phyloP scores from a whole-genome alignment of 768 basidiomycete genomes.

The Trametes coccinea region DNA sequence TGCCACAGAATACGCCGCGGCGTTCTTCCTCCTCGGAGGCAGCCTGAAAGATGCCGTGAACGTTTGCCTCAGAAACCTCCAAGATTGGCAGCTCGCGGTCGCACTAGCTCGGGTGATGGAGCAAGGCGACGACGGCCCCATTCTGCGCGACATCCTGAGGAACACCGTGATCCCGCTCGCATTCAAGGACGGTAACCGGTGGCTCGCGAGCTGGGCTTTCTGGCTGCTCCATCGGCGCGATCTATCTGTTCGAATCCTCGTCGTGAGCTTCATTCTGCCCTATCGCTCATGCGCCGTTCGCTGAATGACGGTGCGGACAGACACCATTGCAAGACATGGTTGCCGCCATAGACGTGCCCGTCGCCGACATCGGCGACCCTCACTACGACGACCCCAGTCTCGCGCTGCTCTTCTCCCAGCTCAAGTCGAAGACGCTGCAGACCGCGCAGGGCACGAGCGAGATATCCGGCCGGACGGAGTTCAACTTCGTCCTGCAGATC shows the following conservation, averaged over 20 bases:
- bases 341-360: conserved; percentile 50
- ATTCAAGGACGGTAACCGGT: conserved; percentile 85
- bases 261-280: conserved; percentile 51
- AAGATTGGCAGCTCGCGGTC: conserved; percentile 89
- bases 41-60: conserved; percentile 88
- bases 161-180: conserved; percentile 80
- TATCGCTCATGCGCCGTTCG: not conserved
- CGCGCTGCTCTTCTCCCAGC: conserved; percentile 84
- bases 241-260: conserved; percentile 83
- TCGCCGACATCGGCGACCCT: conserved; percentile 74
- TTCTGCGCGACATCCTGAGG: conserved; percentile 70
- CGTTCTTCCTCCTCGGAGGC: conserved; percentile 93
- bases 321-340: conserved; percentile 79
- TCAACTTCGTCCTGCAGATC: conserved; percentile 94
- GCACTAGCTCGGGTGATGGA: conserved; percentile 86
- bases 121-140: conserved; percentile 76
- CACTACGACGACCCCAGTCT: conserved; percentile 95
- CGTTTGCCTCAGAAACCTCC: conserved; percentile 83
- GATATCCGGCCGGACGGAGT: conserved; percentile 85
- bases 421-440: conserved; percentile 89
- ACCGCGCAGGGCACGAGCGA: conserved; percentile 91
- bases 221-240: conserved; percentile 91
- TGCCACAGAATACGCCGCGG: conserved; percentile 88
- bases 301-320: conserved; percentile 38
- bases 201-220: conserved; percentile 95